Conservation (phyloP, 2,329 filamentous ascomycete species). For the Aspergillus sclerotialis region DNA sequence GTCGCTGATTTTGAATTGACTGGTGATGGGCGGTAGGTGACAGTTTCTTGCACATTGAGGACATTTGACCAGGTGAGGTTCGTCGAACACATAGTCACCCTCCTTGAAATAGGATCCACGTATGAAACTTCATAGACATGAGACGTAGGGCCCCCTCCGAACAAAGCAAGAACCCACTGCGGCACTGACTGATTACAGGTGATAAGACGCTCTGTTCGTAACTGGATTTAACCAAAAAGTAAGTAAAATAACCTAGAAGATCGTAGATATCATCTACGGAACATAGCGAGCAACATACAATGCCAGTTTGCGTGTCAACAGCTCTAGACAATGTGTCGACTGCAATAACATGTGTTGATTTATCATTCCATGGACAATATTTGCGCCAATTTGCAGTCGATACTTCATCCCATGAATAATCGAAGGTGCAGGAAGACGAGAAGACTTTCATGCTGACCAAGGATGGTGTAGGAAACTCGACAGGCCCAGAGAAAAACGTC, state of each 20-base stretch:
- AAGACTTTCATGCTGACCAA: constrained; percentile 79
- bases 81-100: constrained; percentile 92
- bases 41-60: constrained; percentile 86
- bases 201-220: constrained; percentile 63
- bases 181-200: constrained; percentile 44
- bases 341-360: constrained; percentile 91
- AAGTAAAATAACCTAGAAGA: constrained; percentile 5
- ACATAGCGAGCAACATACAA: constrained; percentile 44
- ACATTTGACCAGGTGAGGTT: constrained; percentile 93
- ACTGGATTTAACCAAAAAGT: constrained; percentile 30
- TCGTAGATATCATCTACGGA: constrained; percentile 2
- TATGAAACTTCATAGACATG: constrained; percentile 95
- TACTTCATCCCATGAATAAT: constrained; percentile 99
- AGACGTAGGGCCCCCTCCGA: constrained; percentile 73
- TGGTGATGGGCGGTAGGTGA: constrained; percentile 66
- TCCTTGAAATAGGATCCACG: constrained; percentile 74
- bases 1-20: constrained; percentile 53
- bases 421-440: constrained; percentile 78
- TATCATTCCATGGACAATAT: constrained; percentile 98
- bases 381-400: constrained; percentile 97
- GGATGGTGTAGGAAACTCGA: neutral
- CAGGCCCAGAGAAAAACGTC: constrained; percentile 1
- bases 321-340: constrained; percentile 82
- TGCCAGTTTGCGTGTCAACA: constrained; percentile 58
- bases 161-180: constrained; percentile 60